Percentiles rank a stretch among this genome's conserved stretches.
phyloP scores from a whole-genome alignment of 176 grass and related monocot genomes.

The Aegilops longissima region DNA sequence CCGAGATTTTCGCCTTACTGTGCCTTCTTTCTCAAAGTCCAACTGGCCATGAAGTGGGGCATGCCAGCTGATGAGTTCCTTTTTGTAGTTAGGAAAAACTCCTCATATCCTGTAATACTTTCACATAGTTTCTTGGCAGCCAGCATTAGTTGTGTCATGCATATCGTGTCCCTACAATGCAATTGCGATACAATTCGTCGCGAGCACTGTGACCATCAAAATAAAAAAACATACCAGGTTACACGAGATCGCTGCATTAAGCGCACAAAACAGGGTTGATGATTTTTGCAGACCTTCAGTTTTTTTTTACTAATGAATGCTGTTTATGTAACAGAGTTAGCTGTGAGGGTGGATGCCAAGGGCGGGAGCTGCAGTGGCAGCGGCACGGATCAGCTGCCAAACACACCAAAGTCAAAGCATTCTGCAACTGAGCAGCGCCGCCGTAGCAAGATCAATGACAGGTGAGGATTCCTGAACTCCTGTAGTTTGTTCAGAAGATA shows the following conservation, averaged over 20 bases:
- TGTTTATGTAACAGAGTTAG: conserved; percentile 44
- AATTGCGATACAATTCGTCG: conserved; percentile 3
- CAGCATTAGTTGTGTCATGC: neutral
- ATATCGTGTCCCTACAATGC: neutral
- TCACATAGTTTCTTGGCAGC: conserved; percentile 17
- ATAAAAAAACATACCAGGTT: neutral
- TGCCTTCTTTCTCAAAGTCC: conserved; percentile 39
- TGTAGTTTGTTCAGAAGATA: neutral
- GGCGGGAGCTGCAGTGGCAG: conserved; percentile 65
- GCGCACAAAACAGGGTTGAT: neutral
- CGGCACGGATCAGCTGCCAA: conserved; percentile 70
- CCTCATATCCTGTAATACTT: conserved; percentile 3
- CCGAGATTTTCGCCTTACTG: conserved; percentile 33
- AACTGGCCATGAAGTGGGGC: neutral
- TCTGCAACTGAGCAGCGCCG: conserved; percentile 92
- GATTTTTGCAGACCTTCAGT: neutral
- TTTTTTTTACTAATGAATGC: conserved; percentile 18
- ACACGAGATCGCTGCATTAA: neutral
- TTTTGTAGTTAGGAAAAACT: conserved; percentile 8
- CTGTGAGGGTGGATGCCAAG: conserved; percentile 59
- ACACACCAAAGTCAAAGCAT: conserved; percentile 91
- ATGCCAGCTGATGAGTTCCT: conserved; percentile 5
- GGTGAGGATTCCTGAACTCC: conserved; percentile 35
- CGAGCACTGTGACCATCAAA: conserved; percentile 5
- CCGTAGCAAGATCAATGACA: conserved; percentile 98